Percentiles rank a stretch among this genome's conserved stretches.
Evolutionary conservation across 306 rosid genomes (phyloP).

Genomic region (Glycyrrhiza uralensis): DNA sequence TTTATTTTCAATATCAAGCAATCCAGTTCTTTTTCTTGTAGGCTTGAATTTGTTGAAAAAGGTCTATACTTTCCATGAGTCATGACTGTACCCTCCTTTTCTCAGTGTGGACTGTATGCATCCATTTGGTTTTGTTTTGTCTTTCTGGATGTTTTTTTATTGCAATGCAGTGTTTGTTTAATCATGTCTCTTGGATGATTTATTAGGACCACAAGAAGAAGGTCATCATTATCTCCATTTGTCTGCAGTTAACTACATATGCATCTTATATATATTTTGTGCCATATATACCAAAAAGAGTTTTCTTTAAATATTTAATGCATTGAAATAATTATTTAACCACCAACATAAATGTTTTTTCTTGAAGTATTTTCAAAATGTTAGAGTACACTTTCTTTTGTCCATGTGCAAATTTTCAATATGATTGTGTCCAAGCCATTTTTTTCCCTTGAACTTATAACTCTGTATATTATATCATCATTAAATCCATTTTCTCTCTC

Average conservation of each 20-base stretch:
- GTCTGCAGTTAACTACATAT: not conserved
- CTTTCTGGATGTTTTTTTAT: conserved; percentile 17
- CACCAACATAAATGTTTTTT: not conserved
- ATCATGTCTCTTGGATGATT: not conserved
- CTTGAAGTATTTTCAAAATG: conserved; percentile 8
- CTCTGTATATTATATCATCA: not conserved
- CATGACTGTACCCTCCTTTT: not conserved
- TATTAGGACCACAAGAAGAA: not conserved
- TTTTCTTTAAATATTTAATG: not conserved
- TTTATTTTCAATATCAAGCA: not conserved
- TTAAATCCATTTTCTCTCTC: not conserved
- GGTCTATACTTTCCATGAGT: not conserved
- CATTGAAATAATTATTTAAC: conserved; percentile 13
- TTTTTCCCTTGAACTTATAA: not conserved
- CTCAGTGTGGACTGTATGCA: not conserved
- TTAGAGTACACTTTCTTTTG: not conserved
- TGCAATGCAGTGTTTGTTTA: not conserved
- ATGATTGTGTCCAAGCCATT: not conserved
- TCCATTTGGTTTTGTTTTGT: not conserved
- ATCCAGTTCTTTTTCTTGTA: not conserved
- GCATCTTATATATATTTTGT: conserved; percentile 16
- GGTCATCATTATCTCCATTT: not conserved
- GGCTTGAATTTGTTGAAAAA: not conserved
- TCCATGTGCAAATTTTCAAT: not conserved
- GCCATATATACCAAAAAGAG: not conserved